Evolutionary conservation across 2,329 filamentous ascomycete species (phyloP), one percentile per base, ranked within the genome.

Genomic region (Colletotrichum sp.): DNA sequence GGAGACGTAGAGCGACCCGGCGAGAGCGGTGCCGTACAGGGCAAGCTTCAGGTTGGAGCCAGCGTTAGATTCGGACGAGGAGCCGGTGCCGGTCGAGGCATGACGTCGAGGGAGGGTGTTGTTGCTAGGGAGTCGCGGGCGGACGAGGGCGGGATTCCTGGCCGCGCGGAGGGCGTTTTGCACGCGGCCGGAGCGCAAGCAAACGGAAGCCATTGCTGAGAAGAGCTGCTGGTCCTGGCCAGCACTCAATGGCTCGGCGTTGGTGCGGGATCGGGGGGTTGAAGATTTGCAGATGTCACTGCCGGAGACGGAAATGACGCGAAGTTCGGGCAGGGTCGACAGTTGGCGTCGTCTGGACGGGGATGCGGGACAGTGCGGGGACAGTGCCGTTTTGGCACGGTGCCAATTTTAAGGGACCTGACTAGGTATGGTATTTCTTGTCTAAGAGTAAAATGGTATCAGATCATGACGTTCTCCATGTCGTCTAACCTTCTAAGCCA

Each of bases 1-100:
- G 59, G 88, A 85, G 61, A 89, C 85, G 69, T 84, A 87, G 30
- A 87, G 80, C 4, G 86, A 82, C 5, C 86, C 83, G 9, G 85
- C 86, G 9, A 89, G 74, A 10, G 85, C 83, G 34, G 85, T 82
- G 64, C 86, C 82, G 76, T 87, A 87, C 26, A 88, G 76, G 28
- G 86, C 76, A 10, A 83, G 81, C 77, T 86, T 88, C 64, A 83
- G 72, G 32, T 82, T 79, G 55, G 84, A 83, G 32, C 79, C 77
- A 71, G 79, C 80, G 65, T 80, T 77, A 76, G 80, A 81, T 60
- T 80, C 78, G 64, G 78, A 77, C 60, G 81, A 75, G 21, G 80
- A 79, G 73, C 63, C 63, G 34, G 70, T 16, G 74, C 57, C 65
- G 21, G 70, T 76, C 21, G 84, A 85, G 61, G 81, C 82, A 78